Evolutionary conservation across 140 eudicot species (phyloP).

Genomic region (Erigeron philadelphicus): DNA sequence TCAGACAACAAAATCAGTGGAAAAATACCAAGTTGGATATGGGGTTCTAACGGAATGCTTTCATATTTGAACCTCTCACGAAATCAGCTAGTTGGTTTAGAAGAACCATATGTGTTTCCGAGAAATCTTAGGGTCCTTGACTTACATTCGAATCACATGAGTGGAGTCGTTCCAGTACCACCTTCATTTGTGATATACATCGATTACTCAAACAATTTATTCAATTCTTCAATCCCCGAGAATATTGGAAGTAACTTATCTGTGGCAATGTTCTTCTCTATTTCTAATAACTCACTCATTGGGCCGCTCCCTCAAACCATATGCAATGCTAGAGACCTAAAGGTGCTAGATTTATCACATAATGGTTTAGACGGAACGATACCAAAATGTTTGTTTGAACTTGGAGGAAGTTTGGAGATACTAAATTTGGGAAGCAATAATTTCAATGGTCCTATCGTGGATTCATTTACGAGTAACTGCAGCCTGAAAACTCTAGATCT

Average conservation of each 20-base stretch:
- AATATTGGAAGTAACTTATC: slow-evolving; percentile 21
- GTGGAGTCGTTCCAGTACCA: slow-evolving; percentile 31
- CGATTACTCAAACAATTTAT: slow-evolving; percentile 38
- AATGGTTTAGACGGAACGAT: slow-evolving; percentile 36
- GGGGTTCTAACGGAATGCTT: slow-evolving; percentile 27
- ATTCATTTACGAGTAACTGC: slow-evolving; percentile 15
- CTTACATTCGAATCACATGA: slow-evolving; percentile 39
- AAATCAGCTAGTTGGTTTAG: slow-evolving; percentile 27
- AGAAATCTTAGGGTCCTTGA: slow-evolving; percentile 22
- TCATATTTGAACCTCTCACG: slow-evolving; percentile 36
- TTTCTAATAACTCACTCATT: slow-evolving; percentile 31
- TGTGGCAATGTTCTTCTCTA: slow-evolving; percentile 22
- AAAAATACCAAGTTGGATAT: slow-evolving; percentile 52
- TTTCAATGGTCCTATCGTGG: slow-evolving; percentile 31
- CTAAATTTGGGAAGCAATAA: slow-evolving; percentile 39
- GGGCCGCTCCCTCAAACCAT: slow-evolving; percentile 34
- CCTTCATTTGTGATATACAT: slow-evolving; percentile 16
- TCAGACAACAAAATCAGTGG: slow-evolving; percentile 45
- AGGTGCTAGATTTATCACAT: slow-evolving; percentile 33
- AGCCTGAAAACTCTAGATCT: slow-evolving; percentile 33
- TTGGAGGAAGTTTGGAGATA: slow-evolving; percentile 18
- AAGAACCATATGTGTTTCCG: slow-evolving; percentile 28
- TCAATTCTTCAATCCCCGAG: slow-evolving; percentile 25
- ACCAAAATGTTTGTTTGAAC: slow-evolving; percentile 42
- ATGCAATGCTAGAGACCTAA: slow-evolving; percentile 23